These are phyloP conservation scores for Phanerodontia chrysosporium DNA, from an alignment of 768 basidiomycete species.

Conservation along the genomic window DNA sequence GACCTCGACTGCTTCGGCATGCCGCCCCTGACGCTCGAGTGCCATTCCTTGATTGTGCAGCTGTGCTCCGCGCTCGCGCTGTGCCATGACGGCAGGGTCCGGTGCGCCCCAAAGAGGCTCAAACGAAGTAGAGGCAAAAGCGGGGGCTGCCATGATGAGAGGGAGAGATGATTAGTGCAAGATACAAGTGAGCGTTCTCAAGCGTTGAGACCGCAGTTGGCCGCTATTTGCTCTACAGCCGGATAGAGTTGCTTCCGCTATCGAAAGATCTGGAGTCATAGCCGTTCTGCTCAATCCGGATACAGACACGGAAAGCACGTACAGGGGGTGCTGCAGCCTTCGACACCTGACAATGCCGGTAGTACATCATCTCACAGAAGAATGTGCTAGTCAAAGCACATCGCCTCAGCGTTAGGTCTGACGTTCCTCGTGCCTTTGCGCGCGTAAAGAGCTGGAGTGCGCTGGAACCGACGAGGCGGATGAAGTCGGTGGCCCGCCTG, in stretches of 20 bases:
- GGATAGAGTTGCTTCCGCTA: too few relatives aligned
- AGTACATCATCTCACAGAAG: too few relatives aligned
- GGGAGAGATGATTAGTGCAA: background rate
- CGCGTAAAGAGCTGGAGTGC: background rate
- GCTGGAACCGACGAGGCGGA: background rate
- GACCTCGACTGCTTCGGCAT: slow-evolving; percentile 25
- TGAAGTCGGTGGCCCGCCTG: background rate
- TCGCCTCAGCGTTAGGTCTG: too few relatives aligned
- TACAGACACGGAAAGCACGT: too few relatives aligned
- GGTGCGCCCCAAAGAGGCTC: background rate
- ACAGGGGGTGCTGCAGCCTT: too few relatives aligned
- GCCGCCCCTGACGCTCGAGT: slow-evolving; percentile 21
- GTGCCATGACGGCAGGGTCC: background rate
- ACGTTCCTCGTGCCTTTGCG: too few relatives aligned
- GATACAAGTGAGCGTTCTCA: background rate
- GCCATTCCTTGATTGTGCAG: slow-evolving; percentile 21
- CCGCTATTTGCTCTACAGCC: background rate
- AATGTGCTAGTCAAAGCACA: too few relatives aligned
- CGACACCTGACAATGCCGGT: too few relatives aligned
- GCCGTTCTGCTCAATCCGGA: too few relatives aligned
- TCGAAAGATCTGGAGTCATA: too few relatives aligned
- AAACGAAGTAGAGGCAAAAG: background rate
- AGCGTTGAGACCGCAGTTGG: background rate
- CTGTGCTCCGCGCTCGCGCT: slow-evolving; percentile 9
- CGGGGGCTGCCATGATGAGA: background rate